Conservation (phyloP, 2,329 filamentous ascomycete species). For the Ploettnerulaceae sp. region DNA sequence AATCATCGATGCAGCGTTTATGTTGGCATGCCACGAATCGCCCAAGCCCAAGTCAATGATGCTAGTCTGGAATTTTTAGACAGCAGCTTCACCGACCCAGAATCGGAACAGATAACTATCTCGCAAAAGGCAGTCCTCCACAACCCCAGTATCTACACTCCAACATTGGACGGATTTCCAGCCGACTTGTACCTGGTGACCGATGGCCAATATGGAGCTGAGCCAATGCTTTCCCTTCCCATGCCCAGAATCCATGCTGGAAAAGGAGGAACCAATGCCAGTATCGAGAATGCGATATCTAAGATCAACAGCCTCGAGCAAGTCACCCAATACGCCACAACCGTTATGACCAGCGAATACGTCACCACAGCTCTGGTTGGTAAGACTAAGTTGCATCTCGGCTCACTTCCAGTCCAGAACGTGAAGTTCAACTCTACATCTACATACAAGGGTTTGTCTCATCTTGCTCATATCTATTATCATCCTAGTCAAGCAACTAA, state of each 20-base stretch:
- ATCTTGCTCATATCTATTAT: neutral
- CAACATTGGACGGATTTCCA: conserved; percentile 49
- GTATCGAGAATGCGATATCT: conserved; percentile 43
- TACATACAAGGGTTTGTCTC: conserved; percentile 48
- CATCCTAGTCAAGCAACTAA: conserved; percentile 2
- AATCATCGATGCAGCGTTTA: conserved; percentile 41
- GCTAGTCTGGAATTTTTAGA: conserved; percentile 46
- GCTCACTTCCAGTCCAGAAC: conserved; percentile 43
- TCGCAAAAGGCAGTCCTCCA: conserved; percentile 44
- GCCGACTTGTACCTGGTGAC: conserved; percentile 44
- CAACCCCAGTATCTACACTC: conserved; percentile 47
- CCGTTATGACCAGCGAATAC: conserved; percentile 44
- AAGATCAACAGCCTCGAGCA: conserved; percentile 40
- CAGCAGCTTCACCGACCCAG: conserved; percentile 47
- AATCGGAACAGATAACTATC: conserved; percentile 43
- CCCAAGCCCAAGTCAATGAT: conserved; percentile 48
- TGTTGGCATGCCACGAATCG: conserved; percentile 54
- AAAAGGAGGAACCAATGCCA: conserved; percentile 34
- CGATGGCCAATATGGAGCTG: conserved; percentile 31
- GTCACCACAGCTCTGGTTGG: conserved; percentile 48
- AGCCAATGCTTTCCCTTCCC: conserved; percentile 26
- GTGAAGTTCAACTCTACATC: conserved; percentile 52
- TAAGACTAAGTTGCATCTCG: conserved; percentile 46
- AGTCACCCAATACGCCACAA: conserved; percentile 46
- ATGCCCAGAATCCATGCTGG: conserved; percentile 32